Base-by-base conservation (phyloP, 2,329 filamentous ascomycete species). In the Ascochyta viciae-villosae region DNA sequence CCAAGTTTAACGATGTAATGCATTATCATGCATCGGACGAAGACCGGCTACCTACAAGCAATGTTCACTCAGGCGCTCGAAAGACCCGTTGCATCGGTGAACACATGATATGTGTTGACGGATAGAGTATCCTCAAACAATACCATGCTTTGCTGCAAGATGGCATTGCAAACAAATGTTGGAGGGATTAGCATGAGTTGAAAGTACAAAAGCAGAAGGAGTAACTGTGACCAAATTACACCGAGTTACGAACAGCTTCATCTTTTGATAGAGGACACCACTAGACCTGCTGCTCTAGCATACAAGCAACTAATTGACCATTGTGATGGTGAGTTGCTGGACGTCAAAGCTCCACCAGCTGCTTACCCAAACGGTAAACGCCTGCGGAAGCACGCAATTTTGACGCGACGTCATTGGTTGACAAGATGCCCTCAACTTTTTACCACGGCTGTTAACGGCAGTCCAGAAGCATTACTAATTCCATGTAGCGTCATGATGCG, bases 381-480 rank as follows among this genome's bases (percentile, higher is more conserved):
- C 52, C 41, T 43, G 53, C 53, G 47, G 53, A 45, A 57, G 49
- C 54, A 57, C 54, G 54, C 50, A 50, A 57, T 57, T 50, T 57
- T 38, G 27, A 23, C 16, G 44, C 49, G 44, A 50, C 49, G 27
- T 50, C 44, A 57, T 57, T 57, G 54, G 54, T 44, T 35, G 29
- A 16, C 2, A 4, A 10, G 26, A 33, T 10, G 9, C 43, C 27
- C 26, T 39, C 45, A 44, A 29, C 45, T 47, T 42, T 46, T 47
- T 22, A n/a, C 38, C 35, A 50, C 37, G 46, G 42, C 38, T 50
- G 47, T 50, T 37, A 37, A 50, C 41, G 52, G 52, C 24, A 29
- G 13, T 50, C 19, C 29, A 46, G 31, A 47, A 27, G 22, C 31
- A 56, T 56, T 56, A 56, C 42, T 56, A 56, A 56, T 40, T 42